Conservation (phyloP, 1,284 basidiomycete genomes). For the Exobasidium rhododendri region DNA sequence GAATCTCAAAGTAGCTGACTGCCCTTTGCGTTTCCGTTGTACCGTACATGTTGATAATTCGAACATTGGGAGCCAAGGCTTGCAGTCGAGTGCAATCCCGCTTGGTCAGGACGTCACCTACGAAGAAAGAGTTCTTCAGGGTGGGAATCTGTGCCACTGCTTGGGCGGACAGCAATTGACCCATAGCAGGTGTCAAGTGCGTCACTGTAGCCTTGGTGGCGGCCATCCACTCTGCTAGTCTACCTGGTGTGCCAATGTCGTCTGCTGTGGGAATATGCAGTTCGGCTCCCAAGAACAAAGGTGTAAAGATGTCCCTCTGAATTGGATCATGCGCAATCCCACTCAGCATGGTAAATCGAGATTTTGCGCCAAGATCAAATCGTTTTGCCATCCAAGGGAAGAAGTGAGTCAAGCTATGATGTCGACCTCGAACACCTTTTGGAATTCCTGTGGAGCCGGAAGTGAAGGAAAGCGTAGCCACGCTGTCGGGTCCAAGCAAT, state of each 20-base stretch:
- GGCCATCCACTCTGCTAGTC: constrained; percentile 98
- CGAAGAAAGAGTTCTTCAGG: constrained; percentile 90
- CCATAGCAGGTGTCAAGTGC: constrained; percentile 92
- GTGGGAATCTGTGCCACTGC: constrained; percentile 83
- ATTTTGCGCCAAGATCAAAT: constrained; percentile 72
- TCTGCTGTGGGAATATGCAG: constrained; percentile 95
- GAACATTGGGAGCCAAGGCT: constrained; percentile 82
- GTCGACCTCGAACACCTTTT: constrained; percentile 91
- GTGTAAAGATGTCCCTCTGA: constrained; percentile 98
- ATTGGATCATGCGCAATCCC: constrained; percentile 99
- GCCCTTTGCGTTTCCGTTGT: constrained; percentile 99
- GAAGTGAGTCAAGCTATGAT: constrained; percentile 96
- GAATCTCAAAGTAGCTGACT: constrained; percentile 94
- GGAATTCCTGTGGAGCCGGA: constrained; percentile 97
- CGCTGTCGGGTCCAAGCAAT: constrained; percentile 84
- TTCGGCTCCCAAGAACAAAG: constrained; percentile 92
- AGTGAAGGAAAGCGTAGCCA: constrained; percentile 94
- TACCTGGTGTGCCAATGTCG: constrained; percentile 94
- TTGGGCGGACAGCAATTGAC: constrained; percentile 93
- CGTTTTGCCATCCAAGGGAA: constrained; percentile 98
- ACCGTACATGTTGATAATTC: constrained; percentile 97
- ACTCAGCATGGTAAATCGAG: constrained; percentile 96
- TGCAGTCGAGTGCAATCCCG: constrained; percentile 95
- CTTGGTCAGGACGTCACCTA: constrained; percentile 98
- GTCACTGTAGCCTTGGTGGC: constrained; percentile 75